Percentiles rank a stretch among this genome's conserved stretches.
Evolutionary conservation across 768 basidiomycete species (phyloP).

Genomic region (Pleurotus platypus): DNA sequence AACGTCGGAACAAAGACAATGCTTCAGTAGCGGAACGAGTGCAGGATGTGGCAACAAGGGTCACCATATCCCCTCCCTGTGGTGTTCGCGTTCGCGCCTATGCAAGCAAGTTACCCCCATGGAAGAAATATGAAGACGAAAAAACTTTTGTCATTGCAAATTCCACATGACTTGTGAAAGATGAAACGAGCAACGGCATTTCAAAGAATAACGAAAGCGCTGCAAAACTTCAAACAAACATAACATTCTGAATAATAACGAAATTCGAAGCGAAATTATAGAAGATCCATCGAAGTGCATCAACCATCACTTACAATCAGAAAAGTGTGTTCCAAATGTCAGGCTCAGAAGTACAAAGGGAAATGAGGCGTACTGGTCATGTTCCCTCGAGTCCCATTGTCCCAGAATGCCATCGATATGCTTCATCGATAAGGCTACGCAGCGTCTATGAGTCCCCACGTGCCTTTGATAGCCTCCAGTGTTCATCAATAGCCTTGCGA

Average conservation of each 20-base stretch:
- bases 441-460: slow-evolving; percentile 6
- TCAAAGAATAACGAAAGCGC: neutral
- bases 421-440: slow-evolving; percentile 3
- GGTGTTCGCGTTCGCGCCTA: neutral
- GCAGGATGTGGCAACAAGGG: slow-evolving; percentile 5
- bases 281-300: neutral
- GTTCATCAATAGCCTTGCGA: neutral
- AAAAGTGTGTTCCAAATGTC: slow-evolving; percentile 3
- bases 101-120: neutral
- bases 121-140: neutral
- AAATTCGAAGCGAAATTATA: neutral
- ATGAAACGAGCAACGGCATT: neutral
- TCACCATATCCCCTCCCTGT: slow-evolving; percentile 2
- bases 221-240: neutral
- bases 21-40: neutral
- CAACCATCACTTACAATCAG: slow-evolving; percentile 3
- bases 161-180: neutral
- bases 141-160: slow-evolving; percentile 5
- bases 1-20: slow-evolving; percentile 1
- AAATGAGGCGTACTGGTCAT: slow-evolving; percentile 5
- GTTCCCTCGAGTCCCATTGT: slow-evolving; percentile 3
- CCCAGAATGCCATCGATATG: slow-evolving; percentile 5
- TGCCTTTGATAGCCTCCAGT: neutral
- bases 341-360: slow-evolving; percentile 2
- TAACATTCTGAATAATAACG: neutral